phyloP scores from a whole-genome alignment of 1,139 yeast species.

The Ogataea hybrid region DNA sequence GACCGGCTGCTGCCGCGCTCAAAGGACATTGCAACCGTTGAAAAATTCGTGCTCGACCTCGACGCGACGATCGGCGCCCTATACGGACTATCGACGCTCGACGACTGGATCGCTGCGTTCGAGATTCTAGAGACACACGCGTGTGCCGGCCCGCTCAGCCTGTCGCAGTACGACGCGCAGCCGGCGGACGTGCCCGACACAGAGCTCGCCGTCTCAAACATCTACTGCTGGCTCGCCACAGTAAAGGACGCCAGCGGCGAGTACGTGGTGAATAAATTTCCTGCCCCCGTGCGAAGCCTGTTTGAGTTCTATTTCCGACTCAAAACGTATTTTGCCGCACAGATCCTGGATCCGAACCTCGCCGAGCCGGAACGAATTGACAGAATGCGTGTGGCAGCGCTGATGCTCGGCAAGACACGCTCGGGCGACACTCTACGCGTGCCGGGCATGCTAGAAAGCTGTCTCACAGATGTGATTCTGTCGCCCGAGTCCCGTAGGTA shows the following conservation, averaged over 20 bases:
- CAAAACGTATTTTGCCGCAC: slow-evolving; percentile 60
- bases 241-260: slow-evolving; percentile 43
- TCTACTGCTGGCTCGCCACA: slow-evolving; percentile 67
- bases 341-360: slow-evolving; percentile 60
- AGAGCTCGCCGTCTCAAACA: slow-evolving; percentile 60
- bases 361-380: slow-evolving; percentile 60
- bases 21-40: slow-evolving; percentile 43
- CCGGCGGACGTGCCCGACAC: slow-evolving; percentile 46
- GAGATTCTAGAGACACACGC: slow-evolving; percentile 73
- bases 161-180: slow-evolving; percentile 58
- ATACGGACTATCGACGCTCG: slow-evolving; percentile 57
- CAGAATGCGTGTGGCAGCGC: slow-evolving; percentile 68
- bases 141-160: slow-evolving; percentile 47
- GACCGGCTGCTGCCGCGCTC: slow-evolving; percentile 25
- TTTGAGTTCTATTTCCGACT: slow-evolving; percentile 68
- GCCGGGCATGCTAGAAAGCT: slow-evolving; percentile 86
- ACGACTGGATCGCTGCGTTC: slow-evolving; percentile 79
- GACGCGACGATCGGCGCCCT: slow-evolving; percentile 63
- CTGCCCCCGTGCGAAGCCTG: slow-evolving; percentile 66
- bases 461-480: slow-evolving; percentile 70
- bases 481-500: slow-evolving; percentile 79
- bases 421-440: slow-evolving; percentile 58
- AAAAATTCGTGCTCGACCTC: slow-evolving; percentile 58
- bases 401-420: slow-evolving; percentile 64
- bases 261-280: slow-evolving; percentile 55